phyloP scores from a whole-genome alignment of 1,284 basidiomycete genomes.

The Fomitopsis betulina region DNA sequence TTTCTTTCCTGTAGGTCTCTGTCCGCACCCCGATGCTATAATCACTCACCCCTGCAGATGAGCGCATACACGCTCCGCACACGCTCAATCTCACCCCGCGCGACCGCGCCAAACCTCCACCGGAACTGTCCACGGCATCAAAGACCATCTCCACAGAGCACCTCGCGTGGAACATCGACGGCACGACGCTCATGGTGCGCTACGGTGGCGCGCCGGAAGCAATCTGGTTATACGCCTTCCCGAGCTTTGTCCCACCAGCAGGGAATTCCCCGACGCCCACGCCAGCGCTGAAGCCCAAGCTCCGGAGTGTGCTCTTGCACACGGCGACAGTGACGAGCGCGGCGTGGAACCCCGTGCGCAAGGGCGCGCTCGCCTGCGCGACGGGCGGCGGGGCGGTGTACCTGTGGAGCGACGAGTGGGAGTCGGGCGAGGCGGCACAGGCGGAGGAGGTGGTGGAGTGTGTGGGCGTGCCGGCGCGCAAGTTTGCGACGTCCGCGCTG shows the following conservation, averaged over 20 bases:
- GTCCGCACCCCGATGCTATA: neutral
- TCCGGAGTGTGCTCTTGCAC: slow-evolving; percentile 67
- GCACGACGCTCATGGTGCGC: slow-evolving; percentile 65
- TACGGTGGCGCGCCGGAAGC: slow-evolving; percentile 60
- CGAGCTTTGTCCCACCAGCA: slow-evolving; percentile 10
- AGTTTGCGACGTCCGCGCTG: slow-evolving; percentile 61
- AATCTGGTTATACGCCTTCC: slow-evolving; percentile 32
- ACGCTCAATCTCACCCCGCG: slow-evolving; percentile 40
- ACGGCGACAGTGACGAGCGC: slow-evolving; percentile 53
- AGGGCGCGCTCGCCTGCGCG: slow-evolving; percentile 68
- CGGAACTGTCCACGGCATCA: slow-evolving; percentile 1
- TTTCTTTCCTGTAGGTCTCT: slow-evolving; percentile 70
- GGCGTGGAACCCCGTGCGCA: slow-evolving; percentile 75
- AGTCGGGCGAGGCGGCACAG: slow-evolving; percentile 37
- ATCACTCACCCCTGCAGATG: slow-evolving; percentile 40
- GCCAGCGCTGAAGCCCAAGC: slow-evolving; percentile 39
- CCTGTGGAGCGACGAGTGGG: slow-evolving; percentile 82
- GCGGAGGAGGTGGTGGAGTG: slow-evolving; percentile 72
- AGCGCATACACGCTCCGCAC: slow-evolving; percentile 55
- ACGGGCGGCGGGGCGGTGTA: slow-evolving; percentile 63
- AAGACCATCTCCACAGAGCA: slow-evolving; percentile 43
- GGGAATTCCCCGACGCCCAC: slow-evolving; percentile 1
- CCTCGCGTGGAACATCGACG: slow-evolving; percentile 75
- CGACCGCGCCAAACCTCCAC: slow-evolving; percentile 48
- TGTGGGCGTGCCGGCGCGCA: slow-evolving; percentile 71